Percentiles rank a stretch among this genome's conserved stretches.
Conservation (phyloP, 1,284 basidiomycete genomes). For the Papiliotrema terrestris region DNA sequence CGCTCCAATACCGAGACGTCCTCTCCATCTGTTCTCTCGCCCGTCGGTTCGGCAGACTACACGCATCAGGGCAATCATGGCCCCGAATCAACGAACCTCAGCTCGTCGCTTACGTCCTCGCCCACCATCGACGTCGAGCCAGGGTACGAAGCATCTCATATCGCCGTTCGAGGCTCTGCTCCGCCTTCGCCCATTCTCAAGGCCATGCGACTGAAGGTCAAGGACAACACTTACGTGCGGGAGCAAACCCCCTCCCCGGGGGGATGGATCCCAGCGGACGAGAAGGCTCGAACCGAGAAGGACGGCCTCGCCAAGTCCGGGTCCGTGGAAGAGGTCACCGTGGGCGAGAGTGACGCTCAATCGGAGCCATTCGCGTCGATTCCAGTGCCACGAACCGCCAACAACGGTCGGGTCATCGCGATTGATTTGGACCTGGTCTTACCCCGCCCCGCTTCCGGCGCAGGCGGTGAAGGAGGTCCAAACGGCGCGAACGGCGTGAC, state of each 20-base stretch:
- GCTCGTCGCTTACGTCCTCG: neutral
- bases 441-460: neutral
- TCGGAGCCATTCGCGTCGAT: neutral
- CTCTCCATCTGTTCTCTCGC: neutral
- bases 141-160: slow-evolving; percentile 4
- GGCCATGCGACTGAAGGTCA: too few relatives aligned
- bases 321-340: neutral
- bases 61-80: neutral
- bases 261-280: neutral
- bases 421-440: slow-evolving; percentile 42
- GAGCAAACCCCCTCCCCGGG: neutral
- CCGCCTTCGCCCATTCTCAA: slow-evolving; percentile 5
- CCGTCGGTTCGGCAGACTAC: neutral
- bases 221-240: neutral
- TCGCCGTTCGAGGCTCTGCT: slow-evolving; percentile 11
- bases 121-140: neutral
- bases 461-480: too few relatives aligned
- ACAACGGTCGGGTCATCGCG: slow-evolving; percentile 30
- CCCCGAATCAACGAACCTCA: neutral
- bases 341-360: neutral
- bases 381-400: neutral
- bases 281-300: neutral
- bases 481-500: slow-evolving; percentile 6
- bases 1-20: neutral
- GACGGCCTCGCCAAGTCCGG: neutral